Percentiles rank a stretch among this genome's conserved stretches.
Conservation (phyloP, 345 rosid species). For the Adansonia digitata region DNA sequence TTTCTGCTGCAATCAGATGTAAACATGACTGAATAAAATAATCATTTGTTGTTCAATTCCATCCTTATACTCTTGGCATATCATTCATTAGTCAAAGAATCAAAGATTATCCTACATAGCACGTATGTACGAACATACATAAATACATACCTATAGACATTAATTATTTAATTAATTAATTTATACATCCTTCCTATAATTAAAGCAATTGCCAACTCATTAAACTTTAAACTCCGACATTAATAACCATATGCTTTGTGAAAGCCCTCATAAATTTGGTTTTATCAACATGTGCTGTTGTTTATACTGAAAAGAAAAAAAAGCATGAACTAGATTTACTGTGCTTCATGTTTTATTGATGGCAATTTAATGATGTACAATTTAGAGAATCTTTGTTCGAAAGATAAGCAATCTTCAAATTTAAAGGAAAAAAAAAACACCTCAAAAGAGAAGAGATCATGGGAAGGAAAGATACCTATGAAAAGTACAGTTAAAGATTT, state of each 20-base stretch:
- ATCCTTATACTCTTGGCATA: conserved; percentile 14
- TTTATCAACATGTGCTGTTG: background rate
- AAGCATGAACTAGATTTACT: background rate
- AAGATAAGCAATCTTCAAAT: background rate
- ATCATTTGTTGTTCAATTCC: conserved; percentile 1
- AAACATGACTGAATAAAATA: no score
- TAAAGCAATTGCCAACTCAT: background rate
- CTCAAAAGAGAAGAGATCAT: background rate
- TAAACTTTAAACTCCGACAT: background rate
- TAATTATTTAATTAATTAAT: background rate
- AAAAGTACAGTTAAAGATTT: no score
- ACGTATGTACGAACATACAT: background rate
- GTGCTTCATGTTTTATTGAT: background rate
- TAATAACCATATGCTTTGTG: background rate
- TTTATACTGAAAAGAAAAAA: background rate
- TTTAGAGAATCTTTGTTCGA: background rate
- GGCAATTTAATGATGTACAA: background rate
- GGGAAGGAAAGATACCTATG: no score
- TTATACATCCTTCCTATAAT: background rate
- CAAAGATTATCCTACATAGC: background rate
- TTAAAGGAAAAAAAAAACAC: background rate
- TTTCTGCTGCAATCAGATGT: no score
- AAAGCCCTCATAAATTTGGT: background rate
- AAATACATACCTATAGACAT: background rate
- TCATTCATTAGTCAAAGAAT: background rate